Evolutionary conservation across 495 filamentous ascomycete genomes (phyloP), one percentile per base, ranked within the genome.

Genomic region (Wilcoxina mikolae): DNA sequence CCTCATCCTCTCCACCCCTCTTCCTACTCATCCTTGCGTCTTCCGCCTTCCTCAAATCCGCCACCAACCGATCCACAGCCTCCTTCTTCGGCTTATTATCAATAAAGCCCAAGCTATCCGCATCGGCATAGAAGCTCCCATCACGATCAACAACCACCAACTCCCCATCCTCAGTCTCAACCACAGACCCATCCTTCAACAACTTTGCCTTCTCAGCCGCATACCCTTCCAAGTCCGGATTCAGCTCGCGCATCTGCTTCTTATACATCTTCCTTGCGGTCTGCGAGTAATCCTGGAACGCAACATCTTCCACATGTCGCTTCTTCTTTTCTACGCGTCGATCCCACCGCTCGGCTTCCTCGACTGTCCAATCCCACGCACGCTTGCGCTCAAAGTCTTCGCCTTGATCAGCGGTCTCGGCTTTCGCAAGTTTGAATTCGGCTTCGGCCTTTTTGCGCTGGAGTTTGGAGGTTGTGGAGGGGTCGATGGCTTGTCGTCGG

Each of bases 361-460:
- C 91, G 15, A 88, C 71, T 0, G 91, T 96, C 88, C 90, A 96
- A 68, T 96, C 93, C 91, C 91, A 96, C 0, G 90, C 89, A 26
- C 93, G 81, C 71, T 96, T 95, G 54, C 91, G 83, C 70, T 98
- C 93, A 63, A 95, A 98, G 68, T 95, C 89, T 57, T 85, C 86
- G 10, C 90, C 89, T 0, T 74, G 73, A 11, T 84, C 86, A 66
- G 85, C 84, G 1, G 83, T 80, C 58, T 94, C 88, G 12, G 89
- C 87, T 71, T 94, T 94, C 28, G 95, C 76, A 3, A 98, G 81
- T 57, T 96, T 96, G 68, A 94, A 86, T 23, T 84, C 83, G 12
- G 89, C 89, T 53, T 88, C 79, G 26, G 85, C 88, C 60, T 83
- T 81, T 61, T 86, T 87, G 52, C 87, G 84, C 50, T 78, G 77